Percentiles rank a stretch among this genome's conserved stretches.
Evolutionary conservation across 75 land plant genomes (phyloP).

Genomic region (Cunninghamia lanceolata): DNA sequence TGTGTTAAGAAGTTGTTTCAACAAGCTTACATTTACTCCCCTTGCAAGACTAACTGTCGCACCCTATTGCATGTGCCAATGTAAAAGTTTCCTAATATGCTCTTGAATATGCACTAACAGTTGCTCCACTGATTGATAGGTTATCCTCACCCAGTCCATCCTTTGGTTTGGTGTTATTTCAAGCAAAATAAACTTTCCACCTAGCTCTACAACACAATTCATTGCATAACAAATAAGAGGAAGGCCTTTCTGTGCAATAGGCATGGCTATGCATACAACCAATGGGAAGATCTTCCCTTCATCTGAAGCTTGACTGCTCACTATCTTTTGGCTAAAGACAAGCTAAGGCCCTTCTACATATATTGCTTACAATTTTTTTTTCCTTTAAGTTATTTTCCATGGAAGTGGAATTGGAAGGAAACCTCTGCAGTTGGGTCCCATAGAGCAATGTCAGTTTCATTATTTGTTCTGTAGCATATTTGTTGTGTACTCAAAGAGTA

Average conservation of each 20-base stretch:
- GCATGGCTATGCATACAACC: slow-evolving; percentile 57
- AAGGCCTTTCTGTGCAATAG: slow-evolving; percentile 72
- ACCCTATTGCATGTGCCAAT: slow-evolving; percentile 34
- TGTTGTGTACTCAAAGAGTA: too few relatives aligned
- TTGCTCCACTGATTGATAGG: slow-evolving; percentile 12
- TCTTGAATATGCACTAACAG: slow-evolving; percentile 20
- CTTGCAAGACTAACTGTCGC: neutral
- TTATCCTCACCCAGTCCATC: slow-evolving; percentile 41
- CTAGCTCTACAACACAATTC: slow-evolving; percentile 40
- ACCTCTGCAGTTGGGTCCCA: too few relatives aligned
- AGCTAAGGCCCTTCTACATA: slow-evolving; percentile 61
- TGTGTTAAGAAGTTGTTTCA: too few relatives aligned
- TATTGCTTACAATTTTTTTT: slow-evolving; percentile 56
- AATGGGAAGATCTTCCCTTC: slow-evolving; percentile 25
- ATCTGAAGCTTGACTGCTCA: neutral
- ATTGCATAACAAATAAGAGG: slow-evolving; percentile 63
- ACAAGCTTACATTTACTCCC: too few relatives aligned
- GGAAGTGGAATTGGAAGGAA: too few relatives aligned
- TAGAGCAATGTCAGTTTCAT: too few relatives aligned
- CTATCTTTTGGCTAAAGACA: slow-evolving; percentile 5
- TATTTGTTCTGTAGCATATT: too few relatives aligned
- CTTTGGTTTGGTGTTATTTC: slow-evolving; percentile 56
- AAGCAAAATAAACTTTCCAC: slow-evolving; percentile 55
- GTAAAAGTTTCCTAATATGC: slow-evolving; percentile 42
- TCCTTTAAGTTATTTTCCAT: slow-evolving; percentile 29